These are phyloP conservation scores for Periconia digitata DNA, from an alignment of 2,329 filamentous ascomycete genomes.

Conservation along the genomic window DNA sequence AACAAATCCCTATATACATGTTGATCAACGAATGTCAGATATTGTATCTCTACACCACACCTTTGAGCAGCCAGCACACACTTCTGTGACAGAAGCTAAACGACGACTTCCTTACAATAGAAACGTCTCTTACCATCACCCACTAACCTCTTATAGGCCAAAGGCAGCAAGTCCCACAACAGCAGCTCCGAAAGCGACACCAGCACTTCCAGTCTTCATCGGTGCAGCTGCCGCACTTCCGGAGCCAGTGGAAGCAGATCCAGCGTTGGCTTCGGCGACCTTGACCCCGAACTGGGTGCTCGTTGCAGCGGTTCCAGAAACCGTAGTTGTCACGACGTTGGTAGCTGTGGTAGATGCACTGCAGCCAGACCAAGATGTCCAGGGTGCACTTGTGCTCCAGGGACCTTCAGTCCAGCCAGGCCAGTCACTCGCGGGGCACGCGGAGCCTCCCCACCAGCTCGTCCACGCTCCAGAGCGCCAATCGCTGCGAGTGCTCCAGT, in stretches of 20 bases:
- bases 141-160: constrained; percentile 16
- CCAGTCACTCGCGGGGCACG: constrained; percentile 37
- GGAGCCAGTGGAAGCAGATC: constrained; percentile 1
- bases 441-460: constrained; percentile 35
- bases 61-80: too few species aligned
- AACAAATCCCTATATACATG: too few species aligned
- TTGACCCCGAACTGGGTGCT: constrained; percentile 34
- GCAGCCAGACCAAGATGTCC: constrained; percentile 40
- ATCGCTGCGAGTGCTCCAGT: constrained; percentile 28
- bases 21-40: too few species aligned
- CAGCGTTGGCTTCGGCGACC: constrained; percentile 29
- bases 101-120: not conserved
- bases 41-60: too few species aligned
- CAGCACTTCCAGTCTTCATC: constrained; percentile 21
- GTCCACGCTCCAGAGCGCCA: constrained; percentile 39
- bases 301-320: constrained; percentile 22
- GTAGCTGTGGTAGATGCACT: constrained; percentile 35
- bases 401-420: constrained; percentile 40
- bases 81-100: not conserved
- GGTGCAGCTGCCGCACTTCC: constrained; percentile 13
- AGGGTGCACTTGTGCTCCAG: constrained; percentile 39
- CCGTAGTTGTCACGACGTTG: constrained; percentile 30
- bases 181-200: constrained; percentile 21
- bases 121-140: not conserved
- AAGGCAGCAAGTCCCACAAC: constrained; percentile 22